Conservation (phyloP, 2,329 filamentous ascomycete genomes). For the Fusarium acutatum region DNA sequence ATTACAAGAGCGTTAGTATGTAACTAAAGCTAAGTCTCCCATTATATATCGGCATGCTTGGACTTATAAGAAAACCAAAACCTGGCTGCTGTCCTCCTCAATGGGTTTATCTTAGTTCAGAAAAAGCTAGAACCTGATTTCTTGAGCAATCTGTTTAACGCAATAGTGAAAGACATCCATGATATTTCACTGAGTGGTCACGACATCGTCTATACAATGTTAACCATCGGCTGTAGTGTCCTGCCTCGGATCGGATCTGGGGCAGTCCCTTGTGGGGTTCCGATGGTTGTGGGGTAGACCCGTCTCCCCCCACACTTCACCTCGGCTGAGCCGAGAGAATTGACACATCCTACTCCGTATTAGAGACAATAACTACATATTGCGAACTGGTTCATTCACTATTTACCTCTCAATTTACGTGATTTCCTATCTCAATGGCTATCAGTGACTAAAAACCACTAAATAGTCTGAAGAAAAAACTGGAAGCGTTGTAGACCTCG, state of each 20-base stretch:
- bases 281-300: background rate
- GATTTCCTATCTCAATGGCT: background rate
- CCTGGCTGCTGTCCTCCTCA: background rate
- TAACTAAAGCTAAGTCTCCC: too few relatives aligned
- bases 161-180: accelerated
- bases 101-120: accelerated
- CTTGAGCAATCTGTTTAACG: accelerated
- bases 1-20: too few relatives aligned
- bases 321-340: background rate
- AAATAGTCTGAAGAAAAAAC: background rate
- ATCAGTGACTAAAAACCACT: background rate
- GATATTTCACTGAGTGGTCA: accelerated
- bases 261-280: background rate
- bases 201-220: background rate
- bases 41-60: background rate
- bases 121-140: background rate
- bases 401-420: background rate
- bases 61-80: background rate
- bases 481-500: background rate
- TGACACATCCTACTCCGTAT: background rate
- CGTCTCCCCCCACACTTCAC: background rate
- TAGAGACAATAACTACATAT: background rate
- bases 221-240: background rate
- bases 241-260: background rate
- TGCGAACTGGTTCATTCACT: background rate